Evolutionary conservation across 352 stramenopile genomes (phyloP).

Genomic region (Pythium graminicola): DNA sequence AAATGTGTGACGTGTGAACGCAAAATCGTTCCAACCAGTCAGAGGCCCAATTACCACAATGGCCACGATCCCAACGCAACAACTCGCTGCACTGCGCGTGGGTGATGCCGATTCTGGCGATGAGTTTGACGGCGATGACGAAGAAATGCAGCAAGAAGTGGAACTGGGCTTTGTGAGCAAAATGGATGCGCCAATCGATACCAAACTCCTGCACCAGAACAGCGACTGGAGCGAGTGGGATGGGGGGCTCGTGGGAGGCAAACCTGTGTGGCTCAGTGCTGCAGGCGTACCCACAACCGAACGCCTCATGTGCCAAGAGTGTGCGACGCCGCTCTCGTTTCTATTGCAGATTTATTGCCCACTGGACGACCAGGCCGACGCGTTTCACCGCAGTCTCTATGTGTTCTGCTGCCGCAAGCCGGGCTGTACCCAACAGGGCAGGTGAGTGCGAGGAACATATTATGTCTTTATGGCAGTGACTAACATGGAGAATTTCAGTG

Average conservation of each 20-base stretch:
- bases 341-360: constrained; percentile 92
- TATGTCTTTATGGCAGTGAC: too few relatives aligned
- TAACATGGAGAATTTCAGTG: too few relatives aligned
- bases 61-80: constrained; percentile 4
- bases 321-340: constrained; percentile 54
- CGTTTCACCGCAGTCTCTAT: constrained; percentile 93
- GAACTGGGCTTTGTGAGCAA: constrained; percentile 72
- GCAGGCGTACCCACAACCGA: constrained; percentile 32
- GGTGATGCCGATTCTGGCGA: constrained; percentile 33
- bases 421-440: constrained; percentile 48
- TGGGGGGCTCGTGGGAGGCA: constrained; percentile 87
- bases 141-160: constrained; percentile 38
- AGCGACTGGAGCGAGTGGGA: constrained; percentile 88
- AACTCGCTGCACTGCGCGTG: constrained; percentile 16
- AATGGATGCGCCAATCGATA: constrained; percentile 22
- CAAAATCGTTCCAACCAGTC: too few relatives aligned
- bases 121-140: constrained; percentile 29
- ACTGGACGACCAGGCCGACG: constrained; percentile 74
- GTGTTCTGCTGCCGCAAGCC: constrained; percentile 85
- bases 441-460: constrained; percentile 19
- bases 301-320: constrained; percentile 47
- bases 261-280: constrained; percentile 84
- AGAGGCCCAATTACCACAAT: too few relatives aligned
- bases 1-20: constrained; percentile 15
- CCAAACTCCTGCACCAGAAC: constrained; percentile 36